Percentiles rank a stretch among this genome's conserved stretches.
These are phyloP conservation scores for Discostella stelligeroides DNA, from an alignment of 108 stramenopile species.

Conservation along the genomic window DNA sequence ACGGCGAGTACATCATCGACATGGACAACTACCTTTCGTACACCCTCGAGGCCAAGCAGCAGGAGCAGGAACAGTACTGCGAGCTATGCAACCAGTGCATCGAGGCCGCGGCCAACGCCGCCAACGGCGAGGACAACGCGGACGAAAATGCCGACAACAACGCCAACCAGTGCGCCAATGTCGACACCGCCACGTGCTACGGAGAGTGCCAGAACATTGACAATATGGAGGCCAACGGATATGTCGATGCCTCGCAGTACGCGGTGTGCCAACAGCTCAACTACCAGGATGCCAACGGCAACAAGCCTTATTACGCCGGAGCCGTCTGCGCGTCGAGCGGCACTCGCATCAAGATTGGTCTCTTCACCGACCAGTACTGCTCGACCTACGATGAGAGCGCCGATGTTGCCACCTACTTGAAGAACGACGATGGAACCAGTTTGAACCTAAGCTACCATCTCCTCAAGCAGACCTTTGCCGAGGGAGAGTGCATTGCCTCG, in stretches of 20 bases:
- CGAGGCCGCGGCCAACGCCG: conserved; percentile 32
- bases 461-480: conserved; percentile 77
- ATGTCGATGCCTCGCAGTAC: conserved; percentile 84
- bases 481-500: conserved; percentile 63
- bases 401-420: conserved; percentile 77
- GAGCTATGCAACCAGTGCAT: conserved; percentile 71
- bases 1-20: conserved; percentile 87
- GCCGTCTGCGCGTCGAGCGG: conserved; percentile 72
- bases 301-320: conserved; percentile 60
- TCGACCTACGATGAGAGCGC: conserved; percentile 52
- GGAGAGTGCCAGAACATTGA: conserved; percentile 88
- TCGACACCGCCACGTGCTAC: conserved; percentile 74
- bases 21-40: conserved; percentile 77
- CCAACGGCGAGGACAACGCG: conserved; percentile 18
- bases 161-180: conserved; percentile 29
- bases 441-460: conserved; percentile 56
- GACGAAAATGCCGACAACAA: conserved; percentile 44
- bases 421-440: conserved; percentile 47
- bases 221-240: conserved; percentile 89
- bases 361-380: conserved; percentile 82
- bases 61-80: conserved; percentile 78
- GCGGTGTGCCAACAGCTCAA: conserved; percentile 72
- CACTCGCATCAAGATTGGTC: conserved; percentile 86
- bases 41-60: conserved; percentile 69
- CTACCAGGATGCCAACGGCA: conserved; percentile 60